Percentiles rank a stretch among this genome's conserved stretches.
Conservation (phyloP, 1,284 basidiomycete genomes). For the Caloboletus firmus region DNA sequence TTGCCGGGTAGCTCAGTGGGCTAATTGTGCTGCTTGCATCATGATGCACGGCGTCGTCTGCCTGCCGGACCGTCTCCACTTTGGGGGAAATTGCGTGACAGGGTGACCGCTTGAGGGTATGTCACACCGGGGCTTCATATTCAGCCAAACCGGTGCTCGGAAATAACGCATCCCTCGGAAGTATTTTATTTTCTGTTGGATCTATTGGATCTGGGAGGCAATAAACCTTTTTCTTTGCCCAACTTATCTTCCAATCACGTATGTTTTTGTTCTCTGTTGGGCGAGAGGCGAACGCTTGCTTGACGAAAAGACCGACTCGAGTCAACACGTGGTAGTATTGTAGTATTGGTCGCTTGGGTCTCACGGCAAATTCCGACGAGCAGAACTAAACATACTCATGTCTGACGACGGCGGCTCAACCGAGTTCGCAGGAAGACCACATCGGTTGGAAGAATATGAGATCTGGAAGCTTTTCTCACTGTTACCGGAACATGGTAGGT, state of each 20-base stretch:
- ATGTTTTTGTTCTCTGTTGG: neutral
- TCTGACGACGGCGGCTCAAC: neutral
- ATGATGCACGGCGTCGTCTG: slow-evolving; percentile 5
- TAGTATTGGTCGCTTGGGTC: neutral
- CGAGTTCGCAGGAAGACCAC: neutral
- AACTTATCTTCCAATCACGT: slow-evolving; percentile 5
- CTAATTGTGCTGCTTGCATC: neutral
- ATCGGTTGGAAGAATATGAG: slow-evolving; percentile 1
- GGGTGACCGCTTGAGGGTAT: slow-evolving; percentile 16
- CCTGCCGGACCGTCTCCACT: slow-evolving; percentile 7
- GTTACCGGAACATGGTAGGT: neutral
- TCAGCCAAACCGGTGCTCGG: slow-evolving; percentile 30
- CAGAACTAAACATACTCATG: neutral
- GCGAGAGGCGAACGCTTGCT: neutral
- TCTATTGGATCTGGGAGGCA: slow-evolving; percentile 19
- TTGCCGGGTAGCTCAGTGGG: slow-evolving; percentile 6
- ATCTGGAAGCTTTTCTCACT: neutral
- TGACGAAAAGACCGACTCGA: neutral
- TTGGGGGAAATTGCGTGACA: slow-evolving; percentile 30
- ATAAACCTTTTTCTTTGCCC: slow-evolving; percentile 1
- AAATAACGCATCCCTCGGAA: slow-evolving; percentile 23
- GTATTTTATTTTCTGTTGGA: slow-evolving; percentile 13
- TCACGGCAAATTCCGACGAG: slow-evolving; percentile 11
- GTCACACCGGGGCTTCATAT: slow-evolving; percentile 30
- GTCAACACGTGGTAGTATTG: too few relatives aligned